Evolutionary conservation across 2,329 filamentous ascomycete species (phyloP).

Genomic region (Fonsecaea nubica): DNA sequence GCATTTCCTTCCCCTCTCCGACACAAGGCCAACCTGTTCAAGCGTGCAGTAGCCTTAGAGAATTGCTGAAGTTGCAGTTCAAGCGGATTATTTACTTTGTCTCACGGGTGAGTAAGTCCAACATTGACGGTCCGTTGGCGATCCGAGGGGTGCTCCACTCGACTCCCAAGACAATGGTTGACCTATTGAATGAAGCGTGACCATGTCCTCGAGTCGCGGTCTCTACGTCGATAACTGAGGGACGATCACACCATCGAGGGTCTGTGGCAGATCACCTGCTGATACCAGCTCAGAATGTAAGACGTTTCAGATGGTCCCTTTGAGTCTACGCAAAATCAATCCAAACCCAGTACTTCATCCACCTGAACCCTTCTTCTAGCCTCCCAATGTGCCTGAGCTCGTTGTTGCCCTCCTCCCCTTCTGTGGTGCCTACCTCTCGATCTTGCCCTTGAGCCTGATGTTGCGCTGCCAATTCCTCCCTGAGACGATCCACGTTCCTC

Average conservation of each 20-base stretch:
- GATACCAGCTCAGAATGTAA: neutral
- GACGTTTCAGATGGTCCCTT: neutral
- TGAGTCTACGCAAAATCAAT: constrained; percentile 33
- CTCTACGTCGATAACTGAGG: neutral
- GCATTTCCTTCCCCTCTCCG: neutral
- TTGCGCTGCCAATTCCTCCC: constrained; percentile 6
- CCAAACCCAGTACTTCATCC: constrained; percentile 39
- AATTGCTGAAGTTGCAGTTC: constrained; percentile 5
- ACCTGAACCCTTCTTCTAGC: constrained; percentile 32
- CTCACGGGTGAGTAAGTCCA: neutral
- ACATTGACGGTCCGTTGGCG: neutral
- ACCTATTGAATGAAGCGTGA: neutral
- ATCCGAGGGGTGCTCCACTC: neutral
- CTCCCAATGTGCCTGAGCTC: constrained; percentile 17
- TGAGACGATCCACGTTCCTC: neutral
- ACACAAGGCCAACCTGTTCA: neutral
- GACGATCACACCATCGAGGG: neutral
- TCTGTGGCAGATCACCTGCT: neutral
- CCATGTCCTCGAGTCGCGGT: neutral
- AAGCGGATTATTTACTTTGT: neutral
- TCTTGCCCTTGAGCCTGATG: constrained; percentile 1
- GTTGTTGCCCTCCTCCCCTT: constrained; percentile 4
- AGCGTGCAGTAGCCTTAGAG: constrained; percentile 21
- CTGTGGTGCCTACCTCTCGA: neutral
- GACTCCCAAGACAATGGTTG: neutral